Conservation (phyloP, 129 eudicot species). For the Flaveria robusta region DNA sequence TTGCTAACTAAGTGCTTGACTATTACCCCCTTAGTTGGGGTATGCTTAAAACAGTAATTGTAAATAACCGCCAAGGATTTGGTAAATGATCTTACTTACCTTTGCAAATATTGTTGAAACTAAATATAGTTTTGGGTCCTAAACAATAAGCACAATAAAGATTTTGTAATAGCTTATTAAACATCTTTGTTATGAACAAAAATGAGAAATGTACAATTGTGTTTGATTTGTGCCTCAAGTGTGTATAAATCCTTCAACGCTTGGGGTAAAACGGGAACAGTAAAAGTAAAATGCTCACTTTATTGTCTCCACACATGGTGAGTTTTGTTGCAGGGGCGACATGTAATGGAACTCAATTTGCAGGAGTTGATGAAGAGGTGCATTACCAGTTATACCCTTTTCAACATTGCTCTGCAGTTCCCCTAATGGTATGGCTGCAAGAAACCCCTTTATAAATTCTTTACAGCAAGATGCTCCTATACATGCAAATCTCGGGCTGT, state of each 20-base stretch:
- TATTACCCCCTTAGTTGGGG: constrained; percentile 1
- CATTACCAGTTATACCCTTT: constrained; percentile 39
- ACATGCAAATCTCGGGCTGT: constrained; percentile 25
- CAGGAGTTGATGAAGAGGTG: constrained; percentile 60
- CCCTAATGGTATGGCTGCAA: constrained; percentile 56
- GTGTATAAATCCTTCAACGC: constrained; percentile 1
- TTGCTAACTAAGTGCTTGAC: background rate
- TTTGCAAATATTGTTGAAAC: constrained; percentile 21
- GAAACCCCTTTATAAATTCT: constrained; percentile 62
- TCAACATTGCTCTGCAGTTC: constrained; percentile 51
- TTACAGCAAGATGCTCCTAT: constrained; percentile 52
- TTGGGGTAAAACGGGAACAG: constrained; percentile 19
- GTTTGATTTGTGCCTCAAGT: constrained; percentile 13
- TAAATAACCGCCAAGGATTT: constrained; percentile 3
- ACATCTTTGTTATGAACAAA: constrained; percentile 26
- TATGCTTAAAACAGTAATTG: background rate
- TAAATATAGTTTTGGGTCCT: background rate
- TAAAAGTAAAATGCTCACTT: constrained; percentile 26
- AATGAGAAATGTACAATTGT: constrained; percentile 11
- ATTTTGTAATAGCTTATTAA: constrained; percentile 1
- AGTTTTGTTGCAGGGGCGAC: constrained; percentile 39
- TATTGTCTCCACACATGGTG: constrained; percentile 30
- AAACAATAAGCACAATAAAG: constrained; percentile 9
- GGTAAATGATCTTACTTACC: constrained; percentile 12
- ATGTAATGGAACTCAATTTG: constrained; percentile 62